These are phyloP conservation scores for Neostapfia colusana DNA, from an alignment of 176 grass and related monocot species.

Conservation along the genomic window DNA sequence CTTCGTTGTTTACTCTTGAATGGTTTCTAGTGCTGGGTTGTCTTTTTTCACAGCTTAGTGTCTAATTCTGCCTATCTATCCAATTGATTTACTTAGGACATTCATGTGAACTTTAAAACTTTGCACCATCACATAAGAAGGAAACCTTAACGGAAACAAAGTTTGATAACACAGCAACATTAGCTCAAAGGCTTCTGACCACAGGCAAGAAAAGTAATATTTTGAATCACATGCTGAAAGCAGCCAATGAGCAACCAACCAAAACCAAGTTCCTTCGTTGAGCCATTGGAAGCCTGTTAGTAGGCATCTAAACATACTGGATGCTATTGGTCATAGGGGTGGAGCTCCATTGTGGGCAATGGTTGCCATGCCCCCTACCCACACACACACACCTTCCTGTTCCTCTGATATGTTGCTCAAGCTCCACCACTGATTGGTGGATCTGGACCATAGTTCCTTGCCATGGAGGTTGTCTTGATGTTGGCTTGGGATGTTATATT, in stretches of 20 bases:
- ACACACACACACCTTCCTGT: not conserved
- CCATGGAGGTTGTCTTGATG: not conserved
- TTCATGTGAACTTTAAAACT: not conserved
- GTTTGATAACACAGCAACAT: not conserved
- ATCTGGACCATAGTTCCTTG: not conserved
- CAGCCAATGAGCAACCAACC: not conserved
- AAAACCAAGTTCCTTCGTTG: not conserved
- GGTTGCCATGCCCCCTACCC: not conserved
- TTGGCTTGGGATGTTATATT: not conserved
- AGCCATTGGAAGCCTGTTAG: not conserved
- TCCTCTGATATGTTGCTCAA: not conserved
- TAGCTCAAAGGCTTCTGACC: not conserved
- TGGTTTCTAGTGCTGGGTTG: not conserved
- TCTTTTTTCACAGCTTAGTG: not conserved
- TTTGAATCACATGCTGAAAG: too few relatives aligned
- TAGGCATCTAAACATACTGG: not conserved
- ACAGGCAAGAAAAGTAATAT: too few relatives aligned
- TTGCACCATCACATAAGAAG: not conserved
- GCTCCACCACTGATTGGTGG: not conserved
- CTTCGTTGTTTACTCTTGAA: conserved; percentile 6
- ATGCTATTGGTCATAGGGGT: not conserved
- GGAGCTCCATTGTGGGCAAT: not conserved
- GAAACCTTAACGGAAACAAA: not conserved
- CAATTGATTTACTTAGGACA: not conserved
- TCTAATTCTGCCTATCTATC: too few relatives aligned